Evolutionary conservation across 352 stramenopile species (phyloP).

Genomic region (Globisporangium barbulae): DNA sequence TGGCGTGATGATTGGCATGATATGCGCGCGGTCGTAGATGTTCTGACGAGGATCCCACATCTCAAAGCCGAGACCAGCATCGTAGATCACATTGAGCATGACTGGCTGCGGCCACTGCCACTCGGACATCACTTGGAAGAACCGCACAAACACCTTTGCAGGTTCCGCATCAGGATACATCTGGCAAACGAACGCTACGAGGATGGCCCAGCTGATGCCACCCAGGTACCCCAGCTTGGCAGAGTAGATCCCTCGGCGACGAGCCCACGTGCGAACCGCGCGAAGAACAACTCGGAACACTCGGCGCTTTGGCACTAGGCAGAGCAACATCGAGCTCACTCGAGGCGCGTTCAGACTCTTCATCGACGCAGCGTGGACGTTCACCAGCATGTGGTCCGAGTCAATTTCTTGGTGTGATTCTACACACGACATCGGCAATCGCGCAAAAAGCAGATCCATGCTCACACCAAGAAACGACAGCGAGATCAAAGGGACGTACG

Average conservation of each 20-base stretch:
- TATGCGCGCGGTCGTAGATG: slow-evolving; percentile 88
- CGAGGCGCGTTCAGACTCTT: slow-evolving; percentile 93
- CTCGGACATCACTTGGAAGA: slow-evolving; percentile 84
- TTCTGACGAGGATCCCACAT: slow-evolving; percentile 88
- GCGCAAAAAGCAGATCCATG: slow-evolving; percentile 92
- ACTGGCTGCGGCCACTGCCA: slow-evolving; percentile 82
- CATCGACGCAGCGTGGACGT: slow-evolving; percentile 92
- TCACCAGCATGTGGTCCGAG: slow-evolving; percentile 87
- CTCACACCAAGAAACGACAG: slow-evolving; percentile 84
- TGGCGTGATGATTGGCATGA: slow-evolving; percentile 99
- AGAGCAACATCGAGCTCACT: slow-evolving; percentile 95
- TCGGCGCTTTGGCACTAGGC: slow-evolving; percentile 84
- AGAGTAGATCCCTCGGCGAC: slow-evolving; percentile 93
- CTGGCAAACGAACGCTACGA: slow-evolving; percentile 95
- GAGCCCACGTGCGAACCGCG: slow-evolving; percentile 74
- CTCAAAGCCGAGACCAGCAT: slow-evolving; percentile 75
- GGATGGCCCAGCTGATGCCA: slow-evolving; percentile 98
- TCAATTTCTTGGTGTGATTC: slow-evolving; percentile 81
- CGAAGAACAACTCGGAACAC: slow-evolving; percentile 87
- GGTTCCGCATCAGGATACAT: slow-evolving; percentile 74
- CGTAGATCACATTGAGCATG: slow-evolving; percentile 86
- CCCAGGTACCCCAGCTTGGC: slow-evolving; percentile 97
- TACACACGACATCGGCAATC: slow-evolving; percentile 56
- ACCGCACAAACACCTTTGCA: slow-evolving; percentile 73
- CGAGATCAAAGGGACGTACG: slow-evolving; percentile 93